Evolutionary conservation across 2,329 filamentous ascomycete genomes (phyloP), one percentile per base, ranked within the genome.

Genomic region (Clarireedia monteithiana): DNA sequence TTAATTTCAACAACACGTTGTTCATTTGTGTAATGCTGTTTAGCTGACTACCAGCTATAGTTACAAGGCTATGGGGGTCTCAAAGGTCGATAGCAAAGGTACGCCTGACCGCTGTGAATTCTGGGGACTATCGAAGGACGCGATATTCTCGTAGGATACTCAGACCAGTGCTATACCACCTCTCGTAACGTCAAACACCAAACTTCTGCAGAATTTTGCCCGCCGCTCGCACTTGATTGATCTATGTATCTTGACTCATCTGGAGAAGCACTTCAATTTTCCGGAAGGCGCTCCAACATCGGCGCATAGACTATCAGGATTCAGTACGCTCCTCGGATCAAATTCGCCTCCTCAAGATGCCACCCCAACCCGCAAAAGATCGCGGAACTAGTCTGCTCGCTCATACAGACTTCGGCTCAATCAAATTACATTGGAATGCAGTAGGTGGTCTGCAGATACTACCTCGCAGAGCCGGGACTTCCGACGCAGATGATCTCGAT

Each of bases 381-480:
- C 66, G 69, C 23, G 69, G 68, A 39, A 73, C 74, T 2, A 73
- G 74, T 2, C 62, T 79, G 20, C 76, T 76, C 24, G 76, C 77
- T 56, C 80, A 83, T 63, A 81, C 78, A 2, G 80, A 82, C 61
- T 81, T 81, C 59, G 80, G 78, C 48, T 76, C 71, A 52, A 70
- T 82, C 5, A 82, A 79, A 0, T 67, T 82, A 5, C 71, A 83
- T 2, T 79, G 82, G 66, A 82, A 81, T 66, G 72, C 76, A 0
- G 65, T 81, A 2, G 79, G 79, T 0, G 79, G 80, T 0, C 69
- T 82, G 6, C 79, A 82, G 62, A 75, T 82, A 4, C 69, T 76
- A 2, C 72, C 74, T 0, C 76, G 76, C 0, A 67, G 67, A 0
- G 60, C 62, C 4, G 20, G 20, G 12, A 42, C 14, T 6, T 24